Evolutionary conservation across 495 filamentous ascomycete genomes (phyloP), one percentile per base, ranked within the genome.

Genomic region (Aspergillus nidulans): DNA sequence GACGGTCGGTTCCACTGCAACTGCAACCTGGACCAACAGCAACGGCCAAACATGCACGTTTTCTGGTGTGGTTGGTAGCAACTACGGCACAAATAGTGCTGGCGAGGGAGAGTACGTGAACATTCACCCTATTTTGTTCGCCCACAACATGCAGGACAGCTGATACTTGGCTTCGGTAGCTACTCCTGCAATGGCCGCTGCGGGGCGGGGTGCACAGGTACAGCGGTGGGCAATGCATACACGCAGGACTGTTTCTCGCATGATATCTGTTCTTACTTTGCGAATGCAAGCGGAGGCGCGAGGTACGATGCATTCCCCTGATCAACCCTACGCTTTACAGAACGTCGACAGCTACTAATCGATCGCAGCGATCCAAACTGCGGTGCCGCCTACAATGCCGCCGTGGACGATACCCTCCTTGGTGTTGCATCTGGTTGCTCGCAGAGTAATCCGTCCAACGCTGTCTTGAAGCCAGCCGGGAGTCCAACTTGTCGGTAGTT

Each of bases 121-220:
- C 18, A 13, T 43, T 12, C 15, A 1, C 28, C 21, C 9, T 20
- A 39, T 12, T 39, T 18, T 16, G 16, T 21, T 12, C 4, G 13
- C 48, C 1, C 6, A 12, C 16, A 8, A 19, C 7, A 13, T 12
- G 40, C 6, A 34, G 9, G 1, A 50, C 8, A 12, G 26, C 13
- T 49, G 23, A 51, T 32, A 9, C 26, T 26, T 25, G n/a, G n/a
- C 16, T 49, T 19, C 13, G 4, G 16, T n/a, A 58, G 56, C 6
- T 58, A 58, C 32, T 58, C 56, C 8, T 58, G 56, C 49, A 58
- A 58, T 25, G 56, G 56, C 16, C 56, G 56, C 20, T 58, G 56
- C 25, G 56, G 56, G 16, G 36, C 56, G 7, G 56, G 56, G 34
- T 58, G 56, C 26, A 46, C 48, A 24, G 56, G 56, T 6, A 4